phyloP scores from a whole-genome alignment of 2,329 filamentous ascomycete genomes.

The Phoma herbarum region DNA sequence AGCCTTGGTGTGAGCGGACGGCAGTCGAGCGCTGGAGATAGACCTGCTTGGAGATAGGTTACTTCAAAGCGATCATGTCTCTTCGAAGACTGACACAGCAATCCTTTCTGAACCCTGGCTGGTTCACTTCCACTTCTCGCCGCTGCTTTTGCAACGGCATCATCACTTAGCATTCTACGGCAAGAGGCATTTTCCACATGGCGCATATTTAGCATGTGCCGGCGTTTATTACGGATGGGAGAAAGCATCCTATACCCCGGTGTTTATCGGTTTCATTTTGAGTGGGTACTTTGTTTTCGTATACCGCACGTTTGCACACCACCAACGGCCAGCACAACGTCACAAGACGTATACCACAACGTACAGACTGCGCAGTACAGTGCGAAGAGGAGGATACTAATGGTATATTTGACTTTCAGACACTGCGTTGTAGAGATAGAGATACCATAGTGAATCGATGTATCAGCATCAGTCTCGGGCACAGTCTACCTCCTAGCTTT shows the following conservation, averaged over 20 bases:
- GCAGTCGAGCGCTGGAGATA: conserved; percentile 32
- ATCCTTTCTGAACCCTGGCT: conserved; percentile 7
- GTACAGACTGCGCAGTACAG: not conserved
- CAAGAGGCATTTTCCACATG: conserved; percentile 6
- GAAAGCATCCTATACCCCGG: conserved; percentile 41
- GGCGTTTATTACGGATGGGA: conserved; percentile 31
- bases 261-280: conserved; percentile 9
- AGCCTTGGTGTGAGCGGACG: conserved; percentile 30
- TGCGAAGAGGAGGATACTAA: not conserved
- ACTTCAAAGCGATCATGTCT: conserved; percentile 21
- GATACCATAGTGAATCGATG: conserved; percentile 15
- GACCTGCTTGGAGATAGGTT: conserved; percentile 38
- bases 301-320: conserved; percentile 7
- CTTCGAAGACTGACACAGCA: conserved; percentile 7
- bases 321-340: not conserved
- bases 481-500: no score
- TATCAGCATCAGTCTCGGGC: not conserved
- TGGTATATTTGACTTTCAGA: conserved; percentile 1
- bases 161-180: conserved; percentile 3
- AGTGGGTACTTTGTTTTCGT: conserved; percentile 5
- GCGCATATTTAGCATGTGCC: conserved; percentile 19
- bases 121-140: conserved; percentile 1
- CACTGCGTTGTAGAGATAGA: conserved; percentile 13
- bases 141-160: not conserved
- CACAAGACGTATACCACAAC: not conserved